Percentiles rank a stretch among this genome's conserved stretches.
phyloP scores from a whole-genome alignment of 2,329 filamentous ascomycete species.

The Fusarium torulosum region DNA sequence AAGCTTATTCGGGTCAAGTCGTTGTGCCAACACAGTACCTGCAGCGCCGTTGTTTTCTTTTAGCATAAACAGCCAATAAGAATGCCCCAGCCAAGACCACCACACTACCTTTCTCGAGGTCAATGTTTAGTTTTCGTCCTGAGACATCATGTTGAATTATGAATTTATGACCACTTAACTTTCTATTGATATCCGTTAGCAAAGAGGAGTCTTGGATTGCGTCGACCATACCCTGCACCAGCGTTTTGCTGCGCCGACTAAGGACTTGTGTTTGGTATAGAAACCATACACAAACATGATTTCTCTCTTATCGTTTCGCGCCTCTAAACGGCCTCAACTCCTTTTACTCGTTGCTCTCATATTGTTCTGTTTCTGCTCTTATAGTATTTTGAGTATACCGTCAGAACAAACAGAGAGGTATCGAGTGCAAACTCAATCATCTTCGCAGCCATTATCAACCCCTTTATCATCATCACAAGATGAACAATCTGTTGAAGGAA shows the following conservation, averaged over 20 bases:
- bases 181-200: background rate
- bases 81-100: background rate
- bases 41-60: conserved; percentile 32
- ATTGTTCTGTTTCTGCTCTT: conserved; percentile 56
- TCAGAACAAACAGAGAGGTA: conserved; percentile 1
- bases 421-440: conserved; percentile 14
- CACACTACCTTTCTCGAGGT: conserved; percentile 8
- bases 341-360: conserved; percentile 52
- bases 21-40: conserved; percentile 35
- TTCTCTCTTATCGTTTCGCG: conserved; percentile 42
- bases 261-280: conserved; percentile 20
- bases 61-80: conserved; percentile 15
- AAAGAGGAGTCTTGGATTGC: background rate
- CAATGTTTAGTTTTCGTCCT: conserved; percentile 8
- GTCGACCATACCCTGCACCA: background rate
- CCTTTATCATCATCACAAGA: conserved; percentile 20
- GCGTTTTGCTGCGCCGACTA: background rate
- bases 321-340: conserved; percentile 55
- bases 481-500: conserved; percentile 27
- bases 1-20: conserved; percentile 11
- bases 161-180: background rate
- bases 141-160: background rate
- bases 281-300: conserved; percentile 44
- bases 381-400: conserved; percentile 45
- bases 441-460: conserved; percentile 20